Base-by-base conservation (phyloP, 495 filamentous ascomycete species). In the Elaphomyces granulatus region DNA sequence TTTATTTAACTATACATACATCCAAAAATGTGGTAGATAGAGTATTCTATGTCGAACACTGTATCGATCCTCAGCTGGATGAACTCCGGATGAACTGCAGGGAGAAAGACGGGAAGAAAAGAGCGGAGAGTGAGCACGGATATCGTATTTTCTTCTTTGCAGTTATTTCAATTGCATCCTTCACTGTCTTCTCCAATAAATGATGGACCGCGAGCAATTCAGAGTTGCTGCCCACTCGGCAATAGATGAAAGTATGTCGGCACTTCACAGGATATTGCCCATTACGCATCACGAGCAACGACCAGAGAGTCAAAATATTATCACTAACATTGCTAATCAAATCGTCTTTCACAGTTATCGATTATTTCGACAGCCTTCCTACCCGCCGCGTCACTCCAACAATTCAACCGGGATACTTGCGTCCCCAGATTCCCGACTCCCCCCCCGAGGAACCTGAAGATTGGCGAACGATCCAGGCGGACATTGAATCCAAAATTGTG, bases 401-500 rank as follows among this genome's bases (percentile, higher is more conserved):
- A 42, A 74, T 98, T 35, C 64, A 80, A 40, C 90, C 90, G 0
- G 90, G 90, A 40, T 98, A 95, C 54, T 74, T 98, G 3, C 71
- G 72, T 38, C 78, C 81, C 18, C 69, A 87, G 6, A 74, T 98
- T 2, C 88, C 90, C 8, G 53, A 62, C n/a, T 60, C 64, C 28
- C 76, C 85, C 0, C 90, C 90, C 4, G 50, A 72, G 16, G 66
- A 83, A 15, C 77, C 79, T 28, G 86, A 96, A 58, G 43, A 66
- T 48, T 95, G 87, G 87, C 54, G 61, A 31, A 64, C 72, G 36
- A 95, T 96, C 50, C 83, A 93, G 50, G 62, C 71, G 19, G 88
- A 96, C 58, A 77, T 96, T 35, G 82, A 87, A 48, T 55, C 71
- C 10, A 85, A 90, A 51, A 94, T 96, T 56, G 77, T 94, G 56